A percentile compares a stretch with the other conserved stretches of the same genome.
phyloP scores from a whole-genome alignment of 1,284 basidiomycete genomes.

The Coriolopsis trogii region DNA sequence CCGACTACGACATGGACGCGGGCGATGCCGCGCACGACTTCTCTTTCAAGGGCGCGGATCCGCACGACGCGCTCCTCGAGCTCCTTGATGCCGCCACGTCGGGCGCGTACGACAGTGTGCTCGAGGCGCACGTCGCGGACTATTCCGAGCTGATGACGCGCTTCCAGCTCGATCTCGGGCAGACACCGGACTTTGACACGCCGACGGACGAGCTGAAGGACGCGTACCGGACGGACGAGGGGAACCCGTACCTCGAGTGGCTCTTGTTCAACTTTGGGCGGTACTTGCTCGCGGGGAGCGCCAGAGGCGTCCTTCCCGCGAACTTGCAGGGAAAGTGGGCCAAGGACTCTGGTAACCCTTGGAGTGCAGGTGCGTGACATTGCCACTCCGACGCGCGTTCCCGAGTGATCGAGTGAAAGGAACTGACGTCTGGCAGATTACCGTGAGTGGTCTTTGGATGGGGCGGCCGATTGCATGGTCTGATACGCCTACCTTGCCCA shows the following conservation, averaged over 20 bases:
- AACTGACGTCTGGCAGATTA: slow-evolving; percentile 24
- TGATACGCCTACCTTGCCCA: slow-evolving; percentile 25
- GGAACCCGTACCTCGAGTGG: slow-evolving; percentile 73
- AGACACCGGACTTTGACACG: slow-evolving; percentile 50
- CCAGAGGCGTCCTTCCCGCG: slow-evolving; percentile 63
- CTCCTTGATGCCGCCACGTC: slow-evolving; percentile 40
- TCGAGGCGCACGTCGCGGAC: slow-evolving; percentile 54
- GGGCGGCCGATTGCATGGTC: slow-evolving; percentile 15
- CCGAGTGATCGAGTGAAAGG: slow-evolving; percentile 35
- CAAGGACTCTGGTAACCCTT: slow-evolving; percentile 51
- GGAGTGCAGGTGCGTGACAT: slow-evolving; percentile 58
- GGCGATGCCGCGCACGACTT: slow-evolving; percentile 58
- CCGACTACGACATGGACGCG: slow-evolving; percentile 64
- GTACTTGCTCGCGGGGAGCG: slow-evolving; percentile 64
- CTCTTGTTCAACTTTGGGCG: slow-evolving; percentile 73
- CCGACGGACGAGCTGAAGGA: slow-evolving; percentile 62
- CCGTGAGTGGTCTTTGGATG: slow-evolving; percentile 57
- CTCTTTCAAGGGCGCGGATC: slow-evolving; percentile 65
- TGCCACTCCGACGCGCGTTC: no score
- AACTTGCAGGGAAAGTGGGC: slow-evolving; percentile 80
- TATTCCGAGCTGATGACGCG: slow-evolving; percentile 43
- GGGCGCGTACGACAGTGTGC: slow-evolving; percentile 37
- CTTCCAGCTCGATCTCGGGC: slow-evolving; percentile 64
- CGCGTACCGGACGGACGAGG: slow-evolving; percentile 54
- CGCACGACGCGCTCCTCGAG: slow-evolving; percentile 49